phyloP scores from a whole-genome alignment of 345 rosid species.

The Murraya paniculata region DNA sequence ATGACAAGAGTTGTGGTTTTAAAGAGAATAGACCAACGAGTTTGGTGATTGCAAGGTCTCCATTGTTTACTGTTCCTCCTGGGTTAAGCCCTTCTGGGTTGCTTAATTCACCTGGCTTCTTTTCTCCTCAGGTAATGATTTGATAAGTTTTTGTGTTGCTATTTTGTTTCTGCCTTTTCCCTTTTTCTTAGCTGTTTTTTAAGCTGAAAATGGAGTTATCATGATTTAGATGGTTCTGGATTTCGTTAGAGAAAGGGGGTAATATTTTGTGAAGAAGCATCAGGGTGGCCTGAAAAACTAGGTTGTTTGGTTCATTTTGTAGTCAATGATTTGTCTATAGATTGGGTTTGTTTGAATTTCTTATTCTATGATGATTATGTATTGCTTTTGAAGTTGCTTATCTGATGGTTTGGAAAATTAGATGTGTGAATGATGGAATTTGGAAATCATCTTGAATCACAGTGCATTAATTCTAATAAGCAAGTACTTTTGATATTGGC shows the following conservation, averaged over 20 bases:
- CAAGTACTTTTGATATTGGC: not conserved
- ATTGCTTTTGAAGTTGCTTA: not conserved
- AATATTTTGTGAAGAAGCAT: not conserved
- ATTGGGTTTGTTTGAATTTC: not conserved
- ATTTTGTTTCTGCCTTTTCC: not conserved
- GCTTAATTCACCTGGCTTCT: constrained; percentile 72
- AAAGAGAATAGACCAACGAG: constrained; percentile 48
- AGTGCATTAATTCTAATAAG: not conserved
- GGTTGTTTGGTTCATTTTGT: not conserved
- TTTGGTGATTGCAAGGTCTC: constrained; percentile 50
- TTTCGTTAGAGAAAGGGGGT: not conserved
- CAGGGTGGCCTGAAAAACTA: not conserved
- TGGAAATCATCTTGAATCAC: not conserved
- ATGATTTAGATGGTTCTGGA: not conserved
- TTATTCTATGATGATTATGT: not conserved
- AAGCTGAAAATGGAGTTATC: not conserved
- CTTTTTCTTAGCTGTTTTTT: not conserved
- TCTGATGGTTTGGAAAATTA: not conserved
- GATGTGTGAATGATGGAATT: not conserved
- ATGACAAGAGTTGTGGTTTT: constrained; percentile 42
- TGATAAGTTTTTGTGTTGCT: constrained; percentile 1
- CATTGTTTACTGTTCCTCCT: constrained; percentile 72
- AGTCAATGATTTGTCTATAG: not conserved
- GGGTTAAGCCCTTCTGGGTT: constrained; percentile 93
- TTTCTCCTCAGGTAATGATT: constrained; percentile 65